Evolutionary conservation across 805 yeast genomes (phyloP).

Genomic region (Candida palmyrensis): DNA sequence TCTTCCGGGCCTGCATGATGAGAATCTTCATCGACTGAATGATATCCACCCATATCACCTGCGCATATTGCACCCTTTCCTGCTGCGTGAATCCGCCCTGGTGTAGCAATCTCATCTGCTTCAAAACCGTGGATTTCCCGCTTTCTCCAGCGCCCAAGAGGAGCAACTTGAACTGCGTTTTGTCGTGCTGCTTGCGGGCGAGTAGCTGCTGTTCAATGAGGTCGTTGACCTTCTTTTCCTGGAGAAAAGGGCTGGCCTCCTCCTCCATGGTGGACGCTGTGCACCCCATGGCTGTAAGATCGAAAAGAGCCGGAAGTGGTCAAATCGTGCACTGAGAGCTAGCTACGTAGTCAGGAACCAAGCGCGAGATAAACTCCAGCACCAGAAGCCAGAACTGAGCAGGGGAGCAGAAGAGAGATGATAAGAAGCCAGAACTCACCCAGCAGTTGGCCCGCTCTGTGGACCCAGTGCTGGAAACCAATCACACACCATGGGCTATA

Average conservation of each 20-base stretch:
- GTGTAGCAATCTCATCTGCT: constrained; percentile 82
- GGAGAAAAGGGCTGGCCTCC: constrained; percentile 49
- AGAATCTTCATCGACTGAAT: constrained; percentile 75
- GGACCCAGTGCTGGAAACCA: no score
- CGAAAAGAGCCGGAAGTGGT: neutral
- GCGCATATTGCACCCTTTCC: constrained; percentile 75
- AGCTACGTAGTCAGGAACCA: no score
- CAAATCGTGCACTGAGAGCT: neutral
- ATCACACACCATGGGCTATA: no score
- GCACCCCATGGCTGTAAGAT: constrained; percentile 58
- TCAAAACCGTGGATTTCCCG: constrained; percentile 89
- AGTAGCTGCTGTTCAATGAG: constrained; percentile 60
- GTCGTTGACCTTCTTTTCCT: constrained; percentile 52
- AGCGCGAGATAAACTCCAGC: no score
- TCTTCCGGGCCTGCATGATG: constrained; percentile 67
- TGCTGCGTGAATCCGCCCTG: constrained; percentile 77
- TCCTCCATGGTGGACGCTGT: constrained; percentile 35
- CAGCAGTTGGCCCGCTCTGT: no score
- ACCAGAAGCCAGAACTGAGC: no score
- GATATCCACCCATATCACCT: constrained; percentile 91
- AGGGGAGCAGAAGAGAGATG: no score
- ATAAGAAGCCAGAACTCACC: no score
- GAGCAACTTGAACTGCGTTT: constrained; percentile 62
- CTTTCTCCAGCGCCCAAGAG: constrained; percentile 94
- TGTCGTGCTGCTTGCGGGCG: constrained; percentile 45